A percentile compares a stretch with the other conserved stretches of the same genome.
These are phyloP conservation scores for Escallonia rubra DNA, from an alignment of 129 eudicot species.

Conservation along the genomic window DNA sequence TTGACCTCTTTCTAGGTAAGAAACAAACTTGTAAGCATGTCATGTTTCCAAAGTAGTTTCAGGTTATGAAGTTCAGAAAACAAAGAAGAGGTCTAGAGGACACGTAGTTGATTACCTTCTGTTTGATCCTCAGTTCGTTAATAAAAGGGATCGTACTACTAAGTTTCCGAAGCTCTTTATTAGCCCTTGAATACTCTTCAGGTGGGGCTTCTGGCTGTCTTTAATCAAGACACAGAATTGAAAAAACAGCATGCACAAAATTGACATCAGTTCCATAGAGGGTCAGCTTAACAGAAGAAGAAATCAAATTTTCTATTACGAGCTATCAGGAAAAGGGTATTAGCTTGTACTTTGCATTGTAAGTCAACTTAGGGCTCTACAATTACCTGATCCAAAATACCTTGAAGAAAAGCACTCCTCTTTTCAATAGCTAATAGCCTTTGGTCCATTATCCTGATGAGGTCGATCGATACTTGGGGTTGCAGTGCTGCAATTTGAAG, in stretches of 20 bases:
- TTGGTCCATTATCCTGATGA: constrained; percentile 75
- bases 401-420: constrained; percentile 56
- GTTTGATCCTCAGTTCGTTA: constrained; percentile 59
- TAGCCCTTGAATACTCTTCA: constrained; percentile 68
- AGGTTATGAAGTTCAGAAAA: background rate
- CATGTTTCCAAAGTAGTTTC: background rate
- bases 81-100: background rate
- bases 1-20: no score
- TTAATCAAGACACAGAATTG: constrained; percentile 29
- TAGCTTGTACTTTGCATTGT: no score
- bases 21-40: no score
- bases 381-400: constrained; percentile 56
- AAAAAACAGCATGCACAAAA: constrained; percentile 2
- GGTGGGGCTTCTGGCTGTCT: constrained; percentile 86
- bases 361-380: no score
- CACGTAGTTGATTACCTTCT: constrained; percentile 46
- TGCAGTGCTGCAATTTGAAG: constrained; percentile 26
- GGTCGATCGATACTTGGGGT: constrained; percentile 57
- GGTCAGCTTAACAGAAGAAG: background rate
- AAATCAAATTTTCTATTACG: no score
- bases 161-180: constrained; percentile 80
- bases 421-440: constrained; percentile 61
- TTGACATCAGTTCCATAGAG: background rate
- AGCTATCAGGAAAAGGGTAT: no score
- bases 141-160: constrained; percentile 55